Evolutionary conservation across 2,329 filamentous ascomycete species (phyloP), one percentile per base, ranked within the genome.

Genomic region (Verticillium alfalfae): DNA sequence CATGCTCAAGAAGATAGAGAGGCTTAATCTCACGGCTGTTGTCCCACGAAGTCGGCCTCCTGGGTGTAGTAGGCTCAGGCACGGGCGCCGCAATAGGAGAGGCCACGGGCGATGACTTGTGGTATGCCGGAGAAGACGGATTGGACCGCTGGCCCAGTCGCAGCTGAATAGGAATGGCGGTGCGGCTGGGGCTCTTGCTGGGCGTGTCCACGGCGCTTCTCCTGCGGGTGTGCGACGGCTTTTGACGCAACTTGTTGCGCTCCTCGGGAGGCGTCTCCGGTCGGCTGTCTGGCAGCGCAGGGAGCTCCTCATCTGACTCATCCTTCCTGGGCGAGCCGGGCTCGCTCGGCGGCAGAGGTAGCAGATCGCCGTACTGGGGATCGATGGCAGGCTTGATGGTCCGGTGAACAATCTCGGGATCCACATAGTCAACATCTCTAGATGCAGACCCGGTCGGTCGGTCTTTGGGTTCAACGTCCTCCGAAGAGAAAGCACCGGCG

Each of bases 1-100:
- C 78, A 65, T 78, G 87, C 72, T 96, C 91, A 7, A 96, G 85
- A 26, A 97, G 86, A 74, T 91, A 94, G 9, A 97, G 78, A 0
- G 93, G 93, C 67, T 90, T 88, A 69, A 93, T 88, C 70, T 95
- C 92, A 60, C 84, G 84, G 18, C 81, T 82, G 65, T 76, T 84
- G 55, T 87, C 85, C 85, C 85, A 88, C 0, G 84, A 88, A 13
- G 78, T 85, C 13, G 84, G 84, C 58, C 75, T 72, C 66, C 76
- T 80, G 15, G 68, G 67, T 15, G 73, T 69, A 18, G 71, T 63
- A 15, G 69, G 65, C 13, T 81, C 77, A 5, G 70, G 63, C 57
- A 71, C 70, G 0, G 70, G 65, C n/a, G 70, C 66, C 9, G 71
- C 66, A 12, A 72, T 69, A 49, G 72, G 63, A 34, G 76, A 71